Evolutionary conservation across 148 eudicot genomes (phyloP).

Genomic region (Silene latifolia): DNA sequence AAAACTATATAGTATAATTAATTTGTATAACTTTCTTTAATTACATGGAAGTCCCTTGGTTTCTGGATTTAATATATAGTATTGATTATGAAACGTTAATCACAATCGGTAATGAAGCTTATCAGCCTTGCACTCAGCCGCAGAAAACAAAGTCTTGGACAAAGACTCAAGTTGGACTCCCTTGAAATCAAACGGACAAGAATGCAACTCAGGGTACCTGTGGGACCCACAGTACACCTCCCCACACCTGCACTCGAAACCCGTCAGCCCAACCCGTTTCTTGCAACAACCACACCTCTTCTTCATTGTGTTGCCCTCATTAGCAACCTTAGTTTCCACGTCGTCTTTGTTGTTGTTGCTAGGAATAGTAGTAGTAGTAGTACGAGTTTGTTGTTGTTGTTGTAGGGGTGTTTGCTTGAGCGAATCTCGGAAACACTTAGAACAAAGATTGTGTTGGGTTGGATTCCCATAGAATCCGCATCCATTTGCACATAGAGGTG

Average conservation of each 20-base stretch:
- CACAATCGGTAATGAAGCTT: conserved; percentile 24
- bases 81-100: too few relatives aligned
- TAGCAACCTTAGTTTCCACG: background rate
- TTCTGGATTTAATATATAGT: too few relatives aligned
- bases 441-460: conserved; percentile 33
- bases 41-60: too few relatives aligned
- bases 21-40: too few relatives aligned
- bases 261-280: conserved; percentile 49
- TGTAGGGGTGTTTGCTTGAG: conserved; percentile 25
- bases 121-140: conserved; percentile 32
- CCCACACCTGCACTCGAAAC: conserved; percentile 53
- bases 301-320: too few relatives aligned
- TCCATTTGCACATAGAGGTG: conserved; percentile 35
- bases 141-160: conserved; percentile 34
- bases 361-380: background rate
- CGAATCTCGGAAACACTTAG: conserved; percentile 39
- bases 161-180: conserved; percentile 30
- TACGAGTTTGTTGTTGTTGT: conserved; percentile 19
- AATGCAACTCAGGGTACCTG: conserved; percentile 50
- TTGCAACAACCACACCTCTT: conserved; percentile 42
- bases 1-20: too few relatives aligned
- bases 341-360: background rate
- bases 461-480: conserved; percentile 52
- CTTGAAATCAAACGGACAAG: conserved; percentile 43
- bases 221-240: conserved; percentile 41